These are phyloP conservation scores for Ensete ventricosum DNA, from an alignment of 176 grass and related monocot species.

Conservation along the genomic window DNA sequence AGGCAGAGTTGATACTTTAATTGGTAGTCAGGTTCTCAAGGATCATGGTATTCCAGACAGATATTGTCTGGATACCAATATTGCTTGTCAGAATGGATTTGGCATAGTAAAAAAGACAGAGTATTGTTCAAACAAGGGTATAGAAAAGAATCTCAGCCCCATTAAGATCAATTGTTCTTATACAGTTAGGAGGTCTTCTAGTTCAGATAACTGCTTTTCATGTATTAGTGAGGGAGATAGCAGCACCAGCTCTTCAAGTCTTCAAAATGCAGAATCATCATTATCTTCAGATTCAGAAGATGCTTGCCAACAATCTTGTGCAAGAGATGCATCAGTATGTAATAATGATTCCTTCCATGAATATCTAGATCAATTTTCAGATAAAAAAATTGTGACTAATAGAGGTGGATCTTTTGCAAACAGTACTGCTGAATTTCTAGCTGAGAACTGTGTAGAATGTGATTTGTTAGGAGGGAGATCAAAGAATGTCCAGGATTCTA, in stretches of 20 bases:
- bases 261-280: slow-evolving; percentile 60
- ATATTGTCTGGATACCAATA: slow-evolving; percentile 1
- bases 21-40: slow-evolving; percentile 16
- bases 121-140: slow-evolving; percentile 24
- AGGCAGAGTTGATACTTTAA: slow-evolving; percentile 23
- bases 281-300: slow-evolving; percentile 82
- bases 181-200: slow-evolving; percentile 22
- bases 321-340: slow-evolving; percentile 20
- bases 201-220: slow-evolving; percentile 64
- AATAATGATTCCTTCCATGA: slow-evolving; percentile 10
- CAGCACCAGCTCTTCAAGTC: slow-evolving; percentile 56
- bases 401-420: slow-evolving; percentile 25
- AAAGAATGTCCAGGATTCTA: slow-evolving; percentile 15
- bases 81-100: slow-evolving; percentile 27
- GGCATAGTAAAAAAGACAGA: slow-evolving; percentile 19
- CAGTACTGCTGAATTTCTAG: slow-evolving; percentile 30
- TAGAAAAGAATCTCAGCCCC: slow-evolving; percentile 26
- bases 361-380: slow-evolving; percentile 16
- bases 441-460: slow-evolving; percentile 34
- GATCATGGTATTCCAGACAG: neutral
- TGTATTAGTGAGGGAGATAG: slow-evolving; percentile 72
- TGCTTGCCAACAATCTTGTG: slow-evolving; percentile 33
- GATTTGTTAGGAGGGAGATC: slow-evolving; percentile 39
- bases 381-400: slow-evolving; percentile 18
- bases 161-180: slow-evolving; percentile 14